Base-by-base conservation (phyloP, 495 filamentous ascomycete species). In the Immersiella caudata region DNA sequence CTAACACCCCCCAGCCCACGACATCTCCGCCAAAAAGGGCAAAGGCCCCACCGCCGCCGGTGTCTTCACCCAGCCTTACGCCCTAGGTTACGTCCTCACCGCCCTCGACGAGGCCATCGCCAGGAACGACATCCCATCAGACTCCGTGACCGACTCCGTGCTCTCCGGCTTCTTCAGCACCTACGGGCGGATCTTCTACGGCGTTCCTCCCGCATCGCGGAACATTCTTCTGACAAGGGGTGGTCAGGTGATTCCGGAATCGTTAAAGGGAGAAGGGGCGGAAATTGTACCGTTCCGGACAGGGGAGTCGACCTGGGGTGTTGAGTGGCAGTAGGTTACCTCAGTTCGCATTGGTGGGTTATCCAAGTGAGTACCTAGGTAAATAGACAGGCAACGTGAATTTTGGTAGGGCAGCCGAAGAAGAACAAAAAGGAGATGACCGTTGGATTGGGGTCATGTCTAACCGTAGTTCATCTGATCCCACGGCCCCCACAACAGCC, bases 61-160 rank as follows among this genome's bases (percentile, higher is more conserved):
- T 25, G 90, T 94, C 7, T 97, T 96, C 80, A 97, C 93, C 8
- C 93, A 97, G 76, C 90, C 91, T n/a, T 92, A 88, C 73, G 88
- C 87, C n/a, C 88, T 91, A 16, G 87, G 90, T 64, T 82, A 90
- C 27, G 90, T 74, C 35, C 71, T 96, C 27, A 84, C 86, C 66
- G 90, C 91, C 20, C 82, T 96, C 27, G 90, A 91, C 76, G 85
- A 89, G 71, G 92, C 84, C 9, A 78, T 89, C 22, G 79, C 86
- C 72, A 84, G 86, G 27, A 90, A 88, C n/a, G 79, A 90, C 52
- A 79, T 96, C 18, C 82, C 78, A 57, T 16, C 51, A 18, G 86
- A 87, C 21, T 85, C 89, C 21, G 87, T 96, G n/a, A 93, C 89
- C 12, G 80, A 86, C 51, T 89, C 91, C 67, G 81, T 82, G 51